Evolutionary conservation across 2,329 filamentous ascomycete species (phyloP).

Genomic region (Aspergillus sp.): DNA sequence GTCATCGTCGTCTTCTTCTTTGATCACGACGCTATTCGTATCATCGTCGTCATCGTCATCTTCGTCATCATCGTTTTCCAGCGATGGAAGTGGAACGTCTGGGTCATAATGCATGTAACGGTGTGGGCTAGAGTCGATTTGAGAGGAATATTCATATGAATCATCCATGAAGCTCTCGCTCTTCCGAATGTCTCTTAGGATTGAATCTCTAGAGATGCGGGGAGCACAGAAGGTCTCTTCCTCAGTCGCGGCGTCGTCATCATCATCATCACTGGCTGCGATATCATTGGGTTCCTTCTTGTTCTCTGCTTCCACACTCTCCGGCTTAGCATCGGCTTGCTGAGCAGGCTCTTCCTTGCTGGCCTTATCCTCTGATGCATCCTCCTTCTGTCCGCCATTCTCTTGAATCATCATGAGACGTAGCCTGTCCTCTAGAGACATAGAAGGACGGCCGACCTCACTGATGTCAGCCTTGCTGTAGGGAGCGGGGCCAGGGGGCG

Average conservation of each 20-base stretch:
- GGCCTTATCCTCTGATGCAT: not conserved
- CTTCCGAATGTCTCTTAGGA: conserved; percentile 75
- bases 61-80: conserved; percentile 57
- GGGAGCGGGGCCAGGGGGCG: conserved; percentile 63
- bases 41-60: conserved; percentile 57
- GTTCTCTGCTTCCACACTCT: conserved; percentile 1
- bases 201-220: conserved; percentile 88
- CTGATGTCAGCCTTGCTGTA: conserved; percentile 73
- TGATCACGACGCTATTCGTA: conserved; percentile 63
- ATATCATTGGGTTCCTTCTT: conserved; percentile 25
- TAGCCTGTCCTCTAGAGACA: conserved; percentile 81
- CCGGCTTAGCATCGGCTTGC: conserved; percentile 1
- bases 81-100: conserved; percentile 83
- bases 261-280: conserved; percentile 1
- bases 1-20: conserved; percentile 54
- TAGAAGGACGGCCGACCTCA: conserved; percentile 67
- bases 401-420: conserved; percentile 81
- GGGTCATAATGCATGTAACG: conserved; percentile 68
- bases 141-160: conserved; percentile 60
- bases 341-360: not conserved
- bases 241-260: conserved; percentile 52
- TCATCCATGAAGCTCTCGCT: conserved; percentile 60
- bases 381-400: conserved; percentile 45
- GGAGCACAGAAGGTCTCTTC: conserved; percentile 61
- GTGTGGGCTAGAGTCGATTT: conserved; percentile 55